Base-by-base conservation (phyloP, 108 stramenopile species). In the Tribonema minus region DNA sequence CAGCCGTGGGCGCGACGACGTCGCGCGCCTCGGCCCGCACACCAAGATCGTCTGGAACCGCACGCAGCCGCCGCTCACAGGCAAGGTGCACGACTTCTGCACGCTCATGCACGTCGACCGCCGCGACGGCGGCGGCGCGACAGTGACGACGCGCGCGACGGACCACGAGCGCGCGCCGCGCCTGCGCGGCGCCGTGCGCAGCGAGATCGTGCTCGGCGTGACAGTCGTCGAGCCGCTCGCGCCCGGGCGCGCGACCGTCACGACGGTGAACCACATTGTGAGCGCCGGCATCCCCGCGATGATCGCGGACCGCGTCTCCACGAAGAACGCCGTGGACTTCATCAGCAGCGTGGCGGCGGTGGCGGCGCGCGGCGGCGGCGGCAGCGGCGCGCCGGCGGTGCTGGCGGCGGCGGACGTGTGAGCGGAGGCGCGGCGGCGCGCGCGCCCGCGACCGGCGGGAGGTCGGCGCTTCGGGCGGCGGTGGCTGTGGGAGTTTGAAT, bases 41-140 rank as follows among this genome's bases (percentile, higher is more conserved):
- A 81, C 80, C 29, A 81, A 81, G 63, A 81, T 81, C 30, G 80
- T 81, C 20, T 71, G 80, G 63, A 81, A 81, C 62, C 58, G 64
- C 36, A 70, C 80, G 27, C 62, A 70, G 63, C 80, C 80, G 20
- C 80, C 80, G 12, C 41, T 81, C 27, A 61, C 69, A 5, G 62
- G 40, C 20, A 71, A 71, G 70, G 61, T 70, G 39, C 80, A 81
- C 64, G 80, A 81, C 63, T 81, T 81, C 69, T 81, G 80, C 70
- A 81, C 80, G 39, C 69, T 81, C 29, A 81, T 81, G 80, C 80
- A 81, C 36, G 68, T 81, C 59, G 32, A 63, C 23, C 70, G 69
- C 12, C 70, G 62, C 7, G 75, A 66, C 30, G 71, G 46, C 23
- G 64, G 75, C 1, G 36, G 61, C 31, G 61, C 58, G 37, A 67